phyloP scores from a whole-genome alignment of 2,329 filamentous ascomycete genomes.

The Chalara sp. region DNA sequence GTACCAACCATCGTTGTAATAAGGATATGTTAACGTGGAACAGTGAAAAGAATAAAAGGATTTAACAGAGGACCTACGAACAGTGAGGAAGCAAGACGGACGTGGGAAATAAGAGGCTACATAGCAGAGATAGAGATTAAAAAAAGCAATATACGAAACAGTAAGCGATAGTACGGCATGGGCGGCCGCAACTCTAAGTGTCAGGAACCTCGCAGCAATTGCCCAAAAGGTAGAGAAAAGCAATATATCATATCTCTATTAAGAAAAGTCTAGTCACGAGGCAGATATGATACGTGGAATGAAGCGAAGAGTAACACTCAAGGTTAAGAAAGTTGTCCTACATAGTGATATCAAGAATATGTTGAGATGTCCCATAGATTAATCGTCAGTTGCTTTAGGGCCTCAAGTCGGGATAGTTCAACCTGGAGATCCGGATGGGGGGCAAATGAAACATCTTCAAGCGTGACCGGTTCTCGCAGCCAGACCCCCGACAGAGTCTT shows the following conservation, averaged over 20 bases:
- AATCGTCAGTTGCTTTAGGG: constrained; percentile 6
- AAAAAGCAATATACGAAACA: constrained; percentile 8
- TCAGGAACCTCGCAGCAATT: constrained; percentile 3
- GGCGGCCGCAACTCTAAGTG: neutral
- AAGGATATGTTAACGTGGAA: neutral
- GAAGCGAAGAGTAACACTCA: constrained; percentile 1
- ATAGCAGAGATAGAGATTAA: neutral
- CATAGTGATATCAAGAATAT: too few relatives aligned
- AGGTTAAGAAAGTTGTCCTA: neutral
- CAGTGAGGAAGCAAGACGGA: neutral
- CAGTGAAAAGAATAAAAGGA: neutral
- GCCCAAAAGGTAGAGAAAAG: constrained; percentile 3
- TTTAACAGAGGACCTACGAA: neutral
- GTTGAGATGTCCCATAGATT: constrained; percentile 2
- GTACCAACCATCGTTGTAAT: constrained; percentile 3
- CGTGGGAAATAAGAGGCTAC: neutral
- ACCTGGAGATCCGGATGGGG: constrained; percentile 5
- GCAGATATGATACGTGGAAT: constrained; percentile 3
- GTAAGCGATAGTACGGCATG: constrained; percentile 1
- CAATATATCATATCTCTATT: constrained; percentile 3
- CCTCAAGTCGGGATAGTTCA: constrained; percentile 4
- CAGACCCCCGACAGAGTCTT: constrained; percentile 4
- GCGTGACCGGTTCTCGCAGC: constrained; percentile 5
- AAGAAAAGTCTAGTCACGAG: neutral
- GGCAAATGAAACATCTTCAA: constrained; percentile 6